phyloP scores from a whole-genome alignment of 176 grass and related monocot species.

The Musa acuminata region DNA sequence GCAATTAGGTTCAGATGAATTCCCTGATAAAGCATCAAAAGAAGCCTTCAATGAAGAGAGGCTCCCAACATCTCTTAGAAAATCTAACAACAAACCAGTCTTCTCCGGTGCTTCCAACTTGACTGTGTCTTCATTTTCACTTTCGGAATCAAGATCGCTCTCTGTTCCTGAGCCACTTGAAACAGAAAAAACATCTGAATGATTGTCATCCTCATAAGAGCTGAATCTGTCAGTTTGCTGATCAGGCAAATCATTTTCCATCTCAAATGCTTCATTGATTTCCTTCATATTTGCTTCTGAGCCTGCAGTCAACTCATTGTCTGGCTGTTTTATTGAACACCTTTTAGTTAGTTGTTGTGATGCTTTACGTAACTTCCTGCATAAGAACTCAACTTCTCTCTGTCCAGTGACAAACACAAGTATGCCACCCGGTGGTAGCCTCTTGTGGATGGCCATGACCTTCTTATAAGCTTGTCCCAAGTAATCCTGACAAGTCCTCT shows the following conservation, averaged over 20 bases:
- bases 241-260: slow-evolving; percentile 40
- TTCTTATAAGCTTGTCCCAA: slow-evolving; percentile 88
- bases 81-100: slow-evolving; percentile 44
- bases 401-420: slow-evolving; percentile 97
- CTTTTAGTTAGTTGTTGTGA: slow-evolving; percentile 35
- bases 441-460: slow-evolving; percentile 82
- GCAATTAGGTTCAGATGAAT: slow-evolving; percentile 19
- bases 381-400: slow-evolving; percentile 82
- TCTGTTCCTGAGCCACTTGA: slow-evolving; percentile 59
- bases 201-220: slow-evolving; percentile 42
- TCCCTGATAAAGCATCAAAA: slow-evolving; percentile 60
- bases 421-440: slow-evolving; percentile 73
- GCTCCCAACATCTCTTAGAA: slow-evolving; percentile 44
- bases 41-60: slow-evolving; percentile 62
- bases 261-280: slow-evolving; percentile 87
- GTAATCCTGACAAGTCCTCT: slow-evolving; percentile 78
- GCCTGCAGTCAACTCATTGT: slow-evolving; percentile 13
- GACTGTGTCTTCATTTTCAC: slow-evolving; percentile 44
- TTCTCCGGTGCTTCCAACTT: slow-evolving; percentile 34
- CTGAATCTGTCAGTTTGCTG: slow-evolving; percentile 52
- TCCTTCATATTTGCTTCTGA: slow-evolving; percentile 61
- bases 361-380: slow-evolving; percentile 55
- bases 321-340: slow-evolving; percentile 29
- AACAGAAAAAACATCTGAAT: slow-evolving; percentile 37
- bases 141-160: slow-evolving; percentile 47